Conservation (phyloP, 2,329 filamentous ascomycete species). For the Sporothrix schenckii region DNA sequence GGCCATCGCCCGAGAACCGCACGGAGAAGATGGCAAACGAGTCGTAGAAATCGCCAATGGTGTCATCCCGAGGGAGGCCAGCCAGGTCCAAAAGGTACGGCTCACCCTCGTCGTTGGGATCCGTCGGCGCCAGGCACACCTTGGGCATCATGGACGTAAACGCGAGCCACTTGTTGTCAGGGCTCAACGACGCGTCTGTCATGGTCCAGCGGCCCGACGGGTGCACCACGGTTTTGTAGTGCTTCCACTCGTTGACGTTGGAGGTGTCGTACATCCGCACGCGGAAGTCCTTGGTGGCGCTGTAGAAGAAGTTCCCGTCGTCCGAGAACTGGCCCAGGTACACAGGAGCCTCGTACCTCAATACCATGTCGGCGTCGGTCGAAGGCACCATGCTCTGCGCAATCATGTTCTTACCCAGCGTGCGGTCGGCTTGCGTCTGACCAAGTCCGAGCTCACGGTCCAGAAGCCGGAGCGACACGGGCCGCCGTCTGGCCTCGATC, state of each 20-base stretch:
- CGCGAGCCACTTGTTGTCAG: conserved; percentile 88
- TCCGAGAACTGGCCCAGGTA: conserved; percentile 97
- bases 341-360: conserved; percentile 82
- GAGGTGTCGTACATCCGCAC: conserved; percentile 98
- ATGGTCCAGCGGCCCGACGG: conserved; percentile 93
- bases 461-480: conserved; percentile 70
- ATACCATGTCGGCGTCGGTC: conserved; percentile 77
- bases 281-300: conserved; percentile 86
- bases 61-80: conserved; percentile 46
- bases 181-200: conserved; percentile 87
- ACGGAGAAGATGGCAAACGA: conserved; percentile 80
- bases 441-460: conserved; percentile 80
- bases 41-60: conserved; percentile 38
- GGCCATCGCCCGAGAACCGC: conserved; percentile 87
- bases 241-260: conserved; percentile 92
- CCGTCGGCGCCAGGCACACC: conserved; percentile 84
- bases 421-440: conserved; percentile 44
- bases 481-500: conserved; percentile 43
- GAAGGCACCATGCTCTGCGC: conserved; percentile 75
- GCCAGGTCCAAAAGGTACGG: conserved; percentile 78
- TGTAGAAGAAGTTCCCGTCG: conserved; percentile 96
- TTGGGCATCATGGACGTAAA: conserved; percentile 86
- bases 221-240: conserved; percentile 88
- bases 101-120: conserved; percentile 78
- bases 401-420: conserved; percentile 66